A percentile compares a stretch with the other conserved stretches of the same genome.
Evolutionary conservation across 495 filamentous ascomycete species (phyloP).

Genomic region (Rusavskia elegans): DNA sequence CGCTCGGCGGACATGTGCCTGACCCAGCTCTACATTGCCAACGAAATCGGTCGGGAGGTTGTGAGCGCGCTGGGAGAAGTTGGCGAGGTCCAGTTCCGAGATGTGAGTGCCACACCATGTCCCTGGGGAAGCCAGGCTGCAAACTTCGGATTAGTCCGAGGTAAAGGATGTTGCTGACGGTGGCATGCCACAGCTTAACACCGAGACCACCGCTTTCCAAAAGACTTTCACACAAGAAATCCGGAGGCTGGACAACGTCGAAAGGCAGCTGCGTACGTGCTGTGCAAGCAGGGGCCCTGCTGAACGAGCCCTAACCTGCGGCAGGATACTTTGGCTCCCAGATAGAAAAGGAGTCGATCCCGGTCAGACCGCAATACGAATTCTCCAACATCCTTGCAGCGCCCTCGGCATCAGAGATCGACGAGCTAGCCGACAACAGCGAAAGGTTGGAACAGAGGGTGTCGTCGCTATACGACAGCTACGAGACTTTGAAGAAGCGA

Average conservation of each 20-base stretch:
- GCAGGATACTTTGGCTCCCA: conserved; percentile 84
- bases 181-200: conserved; percentile 55
- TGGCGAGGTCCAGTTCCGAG: conserved; percentile 87
- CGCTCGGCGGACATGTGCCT: conserved; percentile 99
- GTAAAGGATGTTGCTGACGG: conserved; percentile 5
- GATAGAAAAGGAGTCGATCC: conserved; percentile 82
- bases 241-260: conserved; percentile 89
- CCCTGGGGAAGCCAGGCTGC: no score
- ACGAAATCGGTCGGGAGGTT: conserved; percentile 95
- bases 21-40: conserved; percentile 97
- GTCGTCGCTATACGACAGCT: conserved; percentile 84
- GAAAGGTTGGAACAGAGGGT: conserved; percentile 86
- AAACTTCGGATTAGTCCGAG: background rate
- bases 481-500: conserved; percentile 92
- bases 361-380: conserved; percentile 69
- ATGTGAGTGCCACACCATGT: conserved; percentile 44
- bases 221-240: conserved; percentile 96
- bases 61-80: conserved; percentile 93
- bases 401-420: conserved; percentile 82
- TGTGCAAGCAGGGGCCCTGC: background rate
- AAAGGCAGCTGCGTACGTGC: conserved; percentile 79
- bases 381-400: conserved; percentile 72
- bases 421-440: conserved; percentile 81
- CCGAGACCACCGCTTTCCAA: conserved; percentile 84
- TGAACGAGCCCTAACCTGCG: background rate